Base-by-base conservation (phyloP, 225 moss, liverwort and hornwort genomes). In the Rhytidiadelphus loreus region DNA sequence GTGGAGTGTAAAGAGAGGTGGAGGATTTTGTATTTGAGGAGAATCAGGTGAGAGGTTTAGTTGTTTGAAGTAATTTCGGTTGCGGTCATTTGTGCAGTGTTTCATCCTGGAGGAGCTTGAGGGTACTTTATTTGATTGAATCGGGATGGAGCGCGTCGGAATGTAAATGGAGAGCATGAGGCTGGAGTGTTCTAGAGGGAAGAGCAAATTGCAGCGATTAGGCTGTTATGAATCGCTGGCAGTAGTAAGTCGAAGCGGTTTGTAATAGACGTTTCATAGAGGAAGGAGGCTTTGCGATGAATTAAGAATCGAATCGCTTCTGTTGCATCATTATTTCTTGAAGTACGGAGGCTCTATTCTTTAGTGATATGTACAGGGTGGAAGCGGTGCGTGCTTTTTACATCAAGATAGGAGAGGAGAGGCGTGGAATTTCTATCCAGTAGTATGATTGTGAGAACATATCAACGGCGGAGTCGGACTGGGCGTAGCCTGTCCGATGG, bases 381-480 rank as follows among this genome's bases (percentile, higher is more conserved):
- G 80, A 92, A 60, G 77, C 71, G 87, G 68, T 78, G 79, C 76
- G 83, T 88, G 71, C 58, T 87, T 80, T 86, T 30, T 70, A 61
- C 87, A 77, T 55, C 53, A 78, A 93, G 87, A 84, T 65, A 90
- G 88, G 73, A 81, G 84, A 86, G 77, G 53, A 76, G 74, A 86
- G 83, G 77, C 69, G 66, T 73, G 90, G 70, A 66, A 77, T 89
- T 88, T 89, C 65, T 72, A 69, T 83, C 57, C 75, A 88, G 82
- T 91, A 96, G 93, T 69, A 99, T 99, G 99, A 97, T 99, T 80
- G 94, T 99, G 93, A 96, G 99, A 89, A 99, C 99, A 13, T 99
- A 99, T 89, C 97, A 97, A 88, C 96, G 99, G 84, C 99, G 99
- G 64, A 95, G 94, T 92, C 97, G 97, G 95, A 89, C 84, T 83